Evolutionary conservation across 2,329 filamentous ascomycete genomes (phyloP).

Genomic region (Cercospora sp.): DNA sequence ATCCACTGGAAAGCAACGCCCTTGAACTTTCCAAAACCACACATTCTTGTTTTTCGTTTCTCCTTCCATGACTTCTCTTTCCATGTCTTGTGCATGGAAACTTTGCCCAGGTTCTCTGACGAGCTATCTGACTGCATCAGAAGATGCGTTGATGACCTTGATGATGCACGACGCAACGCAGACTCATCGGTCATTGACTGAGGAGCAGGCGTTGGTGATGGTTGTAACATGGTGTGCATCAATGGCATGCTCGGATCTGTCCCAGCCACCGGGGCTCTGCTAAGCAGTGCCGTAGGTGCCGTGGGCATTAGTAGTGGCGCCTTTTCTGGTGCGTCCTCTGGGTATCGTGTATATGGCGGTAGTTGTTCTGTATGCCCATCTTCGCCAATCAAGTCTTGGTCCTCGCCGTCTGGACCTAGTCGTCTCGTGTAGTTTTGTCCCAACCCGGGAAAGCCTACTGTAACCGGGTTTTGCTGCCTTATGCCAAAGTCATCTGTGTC

Average conservation of each 20-base stretch:
- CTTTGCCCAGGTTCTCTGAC: slow-evolving; percentile 10
- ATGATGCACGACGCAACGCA: slow-evolving; percentile 21
- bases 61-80: slow-evolving; percentile 43
- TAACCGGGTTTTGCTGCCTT: slow-evolving; percentile 47
- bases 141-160: slow-evolving; percentile 10
- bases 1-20: slow-evolving; percentile 41
- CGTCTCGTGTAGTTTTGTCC: slow-evolving; percentile 67
- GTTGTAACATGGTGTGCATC: slow-evolving; percentile 39
- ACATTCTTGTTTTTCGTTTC: slow-evolving; percentile 41
- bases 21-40: slow-evolving; percentile 10
- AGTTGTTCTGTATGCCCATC: slow-evolving; percentile 88
- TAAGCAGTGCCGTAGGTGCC: slow-evolving; percentile 35
- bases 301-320: slow-evolving; percentile 51
- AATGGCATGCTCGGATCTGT: slow-evolving; percentile 39
- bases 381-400: slow-evolving; percentile 82
- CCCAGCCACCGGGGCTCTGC: slow-evolving; percentile 38
- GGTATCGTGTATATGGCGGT: slow-evolving; percentile 87
- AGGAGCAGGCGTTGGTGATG: slow-evolving; percentile 31
- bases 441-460: slow-evolving; percentile 73
- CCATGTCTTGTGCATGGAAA: slow-evolving; percentile 35
- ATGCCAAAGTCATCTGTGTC: slow-evolving; percentile 38
- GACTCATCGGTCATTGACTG: slow-evolving; percentile 42
- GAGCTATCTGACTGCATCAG: slow-evolving; percentile 13
- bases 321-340: slow-evolving; percentile 63
- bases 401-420: slow-evolving; percentile 78